Conservation (phyloP, 2,329 filamentous ascomycete species). For the Pseudocercospora cruenta region DNA sequence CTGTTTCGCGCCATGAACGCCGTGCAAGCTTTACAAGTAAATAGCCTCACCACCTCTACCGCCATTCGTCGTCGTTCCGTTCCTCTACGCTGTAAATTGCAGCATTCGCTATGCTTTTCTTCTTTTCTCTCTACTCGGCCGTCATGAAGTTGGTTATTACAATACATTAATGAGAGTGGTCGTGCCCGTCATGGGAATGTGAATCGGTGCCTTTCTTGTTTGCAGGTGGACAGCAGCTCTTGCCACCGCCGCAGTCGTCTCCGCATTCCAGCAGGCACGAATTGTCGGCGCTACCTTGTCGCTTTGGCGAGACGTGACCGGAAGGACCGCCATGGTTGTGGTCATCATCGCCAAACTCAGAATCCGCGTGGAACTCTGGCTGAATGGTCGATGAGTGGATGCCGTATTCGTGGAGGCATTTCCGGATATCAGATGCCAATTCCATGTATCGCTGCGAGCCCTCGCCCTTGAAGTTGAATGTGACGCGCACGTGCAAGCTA, state of each 20-base stretch:
- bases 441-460: conserved; percentile 81
- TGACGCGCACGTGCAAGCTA: conserved; percentile 89
- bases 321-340: conserved; percentile 35
- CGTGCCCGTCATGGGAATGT: conserved; percentile 21
- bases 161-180: conserved; percentile 22
- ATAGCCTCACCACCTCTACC: neutral
- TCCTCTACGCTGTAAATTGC: neutral
- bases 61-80: neutral
- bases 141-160: neutral
- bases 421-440: conserved; percentile 77
- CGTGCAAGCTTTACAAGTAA: neutral
- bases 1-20: neutral
- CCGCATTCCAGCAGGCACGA: conserved; percentile 50
- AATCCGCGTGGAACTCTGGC: conserved; percentile 68
- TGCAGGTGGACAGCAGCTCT: conserved; percentile 46
- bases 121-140: neutral
- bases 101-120: neutral
- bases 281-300: conserved; percentile 38
- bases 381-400: conserved; percentile 98
- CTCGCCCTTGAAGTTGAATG: conserved; percentile 83
- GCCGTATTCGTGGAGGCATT: conserved; percentile 90
- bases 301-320: conserved; percentile 33
- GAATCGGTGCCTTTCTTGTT: conserved; percentile 20
- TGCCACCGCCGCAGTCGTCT: conserved; percentile 47
- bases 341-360: conserved; percentile 44